Conservation (phyloP, 2,329 filamentous ascomycete genomes). For the Ceratocystis alfenasii region DNA sequence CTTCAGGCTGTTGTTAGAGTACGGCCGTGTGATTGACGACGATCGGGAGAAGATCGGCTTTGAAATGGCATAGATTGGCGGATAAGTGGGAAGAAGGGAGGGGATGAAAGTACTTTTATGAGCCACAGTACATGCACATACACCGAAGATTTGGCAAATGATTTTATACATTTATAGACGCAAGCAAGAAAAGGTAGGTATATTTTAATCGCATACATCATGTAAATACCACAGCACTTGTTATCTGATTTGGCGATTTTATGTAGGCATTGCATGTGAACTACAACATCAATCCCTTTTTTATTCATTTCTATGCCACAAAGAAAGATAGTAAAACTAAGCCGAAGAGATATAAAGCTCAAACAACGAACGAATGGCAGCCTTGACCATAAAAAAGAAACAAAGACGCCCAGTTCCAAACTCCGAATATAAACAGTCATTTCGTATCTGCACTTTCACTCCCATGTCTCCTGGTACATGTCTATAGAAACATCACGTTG, state of each 20-base stretch:
- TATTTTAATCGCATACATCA: background rate
- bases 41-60: slow-evolving; percentile 49
- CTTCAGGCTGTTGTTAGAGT: slow-evolving; percentile 58
- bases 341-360: slow-evolving; percentile 1
- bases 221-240: background rate
- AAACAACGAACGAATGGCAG: background rate
- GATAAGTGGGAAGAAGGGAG: slow-evolving; percentile 18
- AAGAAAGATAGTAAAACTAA: background rate
- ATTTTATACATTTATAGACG: background rate
- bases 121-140: background rate
- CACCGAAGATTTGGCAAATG: background rate
- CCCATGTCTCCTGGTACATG: background rate
- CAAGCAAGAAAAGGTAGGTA: background rate
- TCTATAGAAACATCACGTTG: background rate
- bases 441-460: background rate
- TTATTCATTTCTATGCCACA: background rate
- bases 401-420: slow-evolving; percentile 11
- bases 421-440: slow-evolving; percentile 14
- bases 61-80: slow-evolving; percentile 17
- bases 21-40: slow-evolving; percentile 53
- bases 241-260: too few relatives aligned
- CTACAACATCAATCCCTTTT: background rate
- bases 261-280: background rate
- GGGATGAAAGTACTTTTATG: background rate
- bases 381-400: slow-evolving; percentile 1